These are phyloP conservation scores for Discostella stelligeroides DNA, from an alignment of 108 stramenopile genomes.

Conservation along the genomic window DNA sequence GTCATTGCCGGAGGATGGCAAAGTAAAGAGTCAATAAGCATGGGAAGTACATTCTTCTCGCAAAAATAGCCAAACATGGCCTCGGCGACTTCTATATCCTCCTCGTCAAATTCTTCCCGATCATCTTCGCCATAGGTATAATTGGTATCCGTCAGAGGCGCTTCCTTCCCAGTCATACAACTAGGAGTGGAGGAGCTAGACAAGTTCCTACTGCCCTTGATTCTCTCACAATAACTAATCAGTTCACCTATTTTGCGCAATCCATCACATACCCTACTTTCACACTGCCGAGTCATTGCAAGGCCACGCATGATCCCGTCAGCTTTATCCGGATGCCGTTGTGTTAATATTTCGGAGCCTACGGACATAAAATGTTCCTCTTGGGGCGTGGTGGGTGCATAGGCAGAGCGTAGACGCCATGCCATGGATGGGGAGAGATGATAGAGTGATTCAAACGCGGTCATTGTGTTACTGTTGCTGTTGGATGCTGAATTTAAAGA, in stretches of 20 bases:
- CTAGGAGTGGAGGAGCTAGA: background rate
- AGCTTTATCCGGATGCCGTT: slow-evolving; percentile 34
- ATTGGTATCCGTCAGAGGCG: no score
- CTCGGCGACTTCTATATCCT: slow-evolving; percentile 36
- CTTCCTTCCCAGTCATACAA: background rate
- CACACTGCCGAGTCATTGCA: slow-evolving; percentile 22
- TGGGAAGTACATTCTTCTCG: slow-evolving; percentile 76
- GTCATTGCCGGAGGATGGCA: slow-evolving; percentile 44
- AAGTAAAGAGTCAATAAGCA: slow-evolving; percentile 75
- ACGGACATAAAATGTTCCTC: slow-evolving; percentile 30
- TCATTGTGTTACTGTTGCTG: slow-evolving; percentile 25
- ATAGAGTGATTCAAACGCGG: slow-evolving; percentile 47
- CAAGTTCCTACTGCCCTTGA: slow-evolving; percentile 16
- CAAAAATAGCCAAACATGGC: slow-evolving; percentile 87
- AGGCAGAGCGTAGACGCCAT: slow-evolving; percentile 46
- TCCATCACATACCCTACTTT: slow-evolving; percentile 34
- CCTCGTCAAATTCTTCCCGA: slow-evolving; percentile 30
- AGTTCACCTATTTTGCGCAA: slow-evolving; percentile 29
- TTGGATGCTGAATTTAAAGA: background rate
- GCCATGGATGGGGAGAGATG: slow-evolving; percentile 38
- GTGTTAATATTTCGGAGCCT: slow-evolving; percentile 30
- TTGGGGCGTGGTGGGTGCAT: slow-evolving; percentile 35
- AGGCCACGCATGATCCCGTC: slow-evolving; percentile 37
- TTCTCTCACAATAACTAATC: slow-evolving; percentile 35
- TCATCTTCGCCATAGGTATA: slow-evolving; percentile 1